Percentiles rank a stretch among this genome's conserved stretches.
phyloP scores from a whole-genome alignment of 257 asterid species.

The Jacaranda mimosifolia region DNA sequence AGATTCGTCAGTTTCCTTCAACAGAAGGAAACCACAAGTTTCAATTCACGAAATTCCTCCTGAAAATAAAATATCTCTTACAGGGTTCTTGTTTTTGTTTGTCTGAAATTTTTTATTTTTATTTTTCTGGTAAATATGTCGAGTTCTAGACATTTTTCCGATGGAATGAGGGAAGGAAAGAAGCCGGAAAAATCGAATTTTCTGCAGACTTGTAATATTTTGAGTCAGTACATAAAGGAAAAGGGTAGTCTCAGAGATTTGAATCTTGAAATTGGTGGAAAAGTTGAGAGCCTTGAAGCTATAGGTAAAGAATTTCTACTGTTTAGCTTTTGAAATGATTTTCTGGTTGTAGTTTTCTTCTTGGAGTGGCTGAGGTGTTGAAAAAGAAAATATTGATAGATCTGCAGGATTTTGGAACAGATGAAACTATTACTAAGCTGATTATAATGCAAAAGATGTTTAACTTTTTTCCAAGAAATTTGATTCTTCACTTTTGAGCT shows the following conservation, averaged over 20 bases:
- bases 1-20: neutral
- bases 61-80: neutral
- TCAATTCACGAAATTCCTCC: neutral
- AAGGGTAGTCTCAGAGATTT: slow-evolving; percentile 66
- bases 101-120: neutral
- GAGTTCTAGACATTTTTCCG: slow-evolving; percentile 30
- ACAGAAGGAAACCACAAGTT: neutral
- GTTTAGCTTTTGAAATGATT: neutral
- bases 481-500: slow-evolving; percentile 7
- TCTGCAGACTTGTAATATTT: slow-evolving; percentile 72
- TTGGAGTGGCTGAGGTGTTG: slow-evolving; percentile 33
- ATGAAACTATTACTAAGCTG: neutral
- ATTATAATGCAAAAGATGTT: neutral
- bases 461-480: neutral
- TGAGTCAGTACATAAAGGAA: slow-evolving; percentile 75
- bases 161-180: slow-evolving; percentile 35
- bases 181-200: slow-evolving; percentile 61
- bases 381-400: slow-evolving; percentile 32
- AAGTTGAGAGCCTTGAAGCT: slow-evolving; percentile 53
- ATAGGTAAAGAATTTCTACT: slow-evolving; percentile 41
- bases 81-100: neutral
- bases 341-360: neutral
- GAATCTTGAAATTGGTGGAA: slow-evolving; percentile 62
- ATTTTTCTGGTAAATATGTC: slow-evolving; percentile 39
- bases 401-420: slow-evolving; percentile 16